Conservation (phyloP, 2,329 filamentous ascomycete genomes). For the Stemphylium lycopersici region DNA sequence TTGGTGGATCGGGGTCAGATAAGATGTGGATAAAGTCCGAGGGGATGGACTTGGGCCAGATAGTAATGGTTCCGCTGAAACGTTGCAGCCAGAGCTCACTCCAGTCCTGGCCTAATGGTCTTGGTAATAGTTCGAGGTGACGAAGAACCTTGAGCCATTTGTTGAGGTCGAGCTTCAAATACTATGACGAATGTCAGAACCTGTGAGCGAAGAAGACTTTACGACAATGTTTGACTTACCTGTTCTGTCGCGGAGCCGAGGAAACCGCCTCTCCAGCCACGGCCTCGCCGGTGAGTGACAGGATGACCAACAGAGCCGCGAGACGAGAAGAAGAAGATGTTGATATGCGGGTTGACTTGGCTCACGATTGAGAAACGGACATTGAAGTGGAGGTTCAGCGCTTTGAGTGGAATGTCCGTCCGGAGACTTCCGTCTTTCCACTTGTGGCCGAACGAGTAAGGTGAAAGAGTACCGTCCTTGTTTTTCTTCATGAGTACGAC, state of each 20-base stretch:
- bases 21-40: constrained; percentile 88
- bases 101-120: constrained; percentile 94
- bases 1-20: constrained; percentile 75
- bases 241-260: constrained; percentile 91
- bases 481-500: constrained; percentile 92
- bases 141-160: constrained; percentile 97
- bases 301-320: constrained; percentile 89
- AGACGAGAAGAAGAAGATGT: constrained; percentile 97
- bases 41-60: constrained; percentile 83
- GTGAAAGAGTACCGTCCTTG: constrained; percentile 74
- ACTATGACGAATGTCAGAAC: constrained; percentile 48
- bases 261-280: constrained; percentile 95
- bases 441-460: constrained; percentile 97
- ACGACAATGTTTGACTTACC: not conserved
- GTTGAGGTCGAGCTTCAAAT: constrained; percentile 92
- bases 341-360: constrained; percentile 94
- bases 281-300: constrained; percentile 89
- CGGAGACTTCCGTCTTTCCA: constrained; percentile 97
- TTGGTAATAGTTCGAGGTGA: constrained; percentile 87
- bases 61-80: constrained; percentile 92
- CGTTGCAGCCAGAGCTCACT: constrained; percentile 94
- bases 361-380: constrained; percentile 94
- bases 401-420: constrained; percentile 94
- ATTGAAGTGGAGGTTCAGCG: constrained; percentile 95
- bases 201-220: not conserved